These are phyloP conservation scores for Coniochaeta sp. DNA, from an alignment of 2,329 filamentous ascomycete genomes.

Conservation along the genomic window DNA sequence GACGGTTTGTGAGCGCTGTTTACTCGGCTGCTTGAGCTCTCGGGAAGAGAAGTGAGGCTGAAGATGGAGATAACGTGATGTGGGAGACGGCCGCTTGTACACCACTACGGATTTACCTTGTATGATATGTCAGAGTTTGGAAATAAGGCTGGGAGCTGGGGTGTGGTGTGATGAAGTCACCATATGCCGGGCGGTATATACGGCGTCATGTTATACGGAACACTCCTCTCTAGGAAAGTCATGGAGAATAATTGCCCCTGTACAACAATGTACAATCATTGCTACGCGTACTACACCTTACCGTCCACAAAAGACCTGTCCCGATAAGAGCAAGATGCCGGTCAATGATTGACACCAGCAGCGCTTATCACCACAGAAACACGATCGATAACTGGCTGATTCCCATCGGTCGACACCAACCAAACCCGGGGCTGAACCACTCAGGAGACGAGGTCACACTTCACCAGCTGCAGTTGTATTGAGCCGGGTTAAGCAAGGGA, in stretches of 20 bases:
- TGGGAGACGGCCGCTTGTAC: neutral
- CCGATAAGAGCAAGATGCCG: neutral
- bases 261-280: neutral
- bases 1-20: conserved; percentile 71
- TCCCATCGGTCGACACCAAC: neutral
- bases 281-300: too few relatives aligned
- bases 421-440: neutral
- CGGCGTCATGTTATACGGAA: neutral
- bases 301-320: neutral
- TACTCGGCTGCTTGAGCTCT: conserved; percentile 52
- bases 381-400: neutral
- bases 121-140: neutral
- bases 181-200: neutral
- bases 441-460: neutral
- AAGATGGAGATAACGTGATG: too few relatives aligned
- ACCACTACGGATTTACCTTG: neutral
- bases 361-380: neutral
- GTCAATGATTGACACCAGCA: neutral
- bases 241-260: neutral
- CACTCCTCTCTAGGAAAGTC: neutral
- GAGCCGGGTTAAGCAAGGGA: neutral
- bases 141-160: neutral
- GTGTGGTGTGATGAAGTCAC: neutral
- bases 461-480: neutral
- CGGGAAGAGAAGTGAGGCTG: neutral